Evolutionary conservation across 441 rosid species (phyloP), one percentile per base, ranked within the genome.

Genomic region (Syzygium malaccense): DNA sequence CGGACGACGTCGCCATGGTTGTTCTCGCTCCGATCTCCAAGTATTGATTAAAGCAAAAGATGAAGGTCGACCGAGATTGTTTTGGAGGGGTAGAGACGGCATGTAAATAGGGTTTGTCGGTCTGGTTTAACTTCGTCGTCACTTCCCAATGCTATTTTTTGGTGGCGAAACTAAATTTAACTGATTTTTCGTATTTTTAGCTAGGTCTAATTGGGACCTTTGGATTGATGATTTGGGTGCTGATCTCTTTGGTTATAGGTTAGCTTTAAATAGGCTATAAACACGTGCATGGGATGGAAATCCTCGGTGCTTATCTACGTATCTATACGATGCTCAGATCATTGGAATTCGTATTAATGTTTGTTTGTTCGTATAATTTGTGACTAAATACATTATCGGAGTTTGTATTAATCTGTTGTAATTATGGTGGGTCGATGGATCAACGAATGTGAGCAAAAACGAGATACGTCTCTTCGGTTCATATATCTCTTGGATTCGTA

Each of bases 261-360:
- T 75, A 12, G n/a, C 83, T 41, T 41, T 75, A 26, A 20, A 71
- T 12, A 20, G 83, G 10, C 83, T 23, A 71, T 1, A 7, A 71
- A 71, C 83, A 71, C 4, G 83, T 71, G 80, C 80, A 37, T 1
- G 1, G 0, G 9, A 3, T 60, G 32, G 32, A 60, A 60, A 0
- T 60, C 37, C 11, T 64, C 11, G 1, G 71, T 17, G 1, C 71
- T 2, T 15, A 7, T 4, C 5, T 0, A 3, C 20, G 0, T 30
- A 1, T 0, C 37, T 15, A 30, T 10, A 30, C 0, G 23, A 30
- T 15, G 75, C 0, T 30, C 41, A 11, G 3, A 64, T 64, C 23
- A 64, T 30, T 1, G 4, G 1, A n/a, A 62, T n/a, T 14, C 19
- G 4, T 1, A n/a, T 62, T 1, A 6, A 0, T n/a, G 33, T 62